Base-by-base conservation (phyloP, 106 monocot genomes). In the Phalaenopsis equestris region DNA sequence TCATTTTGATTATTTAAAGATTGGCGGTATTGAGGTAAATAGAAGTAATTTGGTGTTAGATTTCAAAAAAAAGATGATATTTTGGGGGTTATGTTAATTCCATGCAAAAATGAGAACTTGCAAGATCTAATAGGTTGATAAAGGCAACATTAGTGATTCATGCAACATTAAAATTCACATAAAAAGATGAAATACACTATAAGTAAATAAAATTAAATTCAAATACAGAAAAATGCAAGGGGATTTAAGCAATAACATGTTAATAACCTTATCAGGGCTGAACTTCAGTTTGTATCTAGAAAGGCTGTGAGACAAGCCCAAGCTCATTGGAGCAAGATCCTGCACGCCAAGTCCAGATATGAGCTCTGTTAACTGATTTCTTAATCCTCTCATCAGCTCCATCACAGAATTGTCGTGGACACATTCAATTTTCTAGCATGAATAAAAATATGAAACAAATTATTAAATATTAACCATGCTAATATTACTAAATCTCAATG, bases 261-360 rank as follows among this genome's bases (percentile, higher is more conserved):
- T 12, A 23, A 49, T 83, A 57, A 99, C 98, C 93, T 99, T 99
- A 46, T 99, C 98, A 18, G 98, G 92, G 82, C 98, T 99, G 79
- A 99, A 99, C 64, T 99, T 99, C 72, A 99, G 83, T 88, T 99
- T 99, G 80, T 93, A 99, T 78, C 94, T 85, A 82, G 94, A 94
- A 19, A 99, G 81, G 65, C 98, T 99, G 76, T 99, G 98, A 18
- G 98, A 99, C 57, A 99, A 80, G 58, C 98, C 98, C 84, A 99
- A 83, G 82, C 98, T 99, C 98, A 99, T 99, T 14, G 98, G 94
- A 56, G 88, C 94, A 38, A 99, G 73, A 85, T 99, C 98, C 84
- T 99, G 92, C 23, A 80, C 83, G 38, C 84, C 98, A 82, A 99
- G 81, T 2, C 98, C 98, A 42, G 94, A 85, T 55, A 99, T 91